These are phyloP conservation scores for Kluyveromyces sp. DNA, from an alignment of 1,139 yeast genomes.

Conservation along the genomic window DNA sequence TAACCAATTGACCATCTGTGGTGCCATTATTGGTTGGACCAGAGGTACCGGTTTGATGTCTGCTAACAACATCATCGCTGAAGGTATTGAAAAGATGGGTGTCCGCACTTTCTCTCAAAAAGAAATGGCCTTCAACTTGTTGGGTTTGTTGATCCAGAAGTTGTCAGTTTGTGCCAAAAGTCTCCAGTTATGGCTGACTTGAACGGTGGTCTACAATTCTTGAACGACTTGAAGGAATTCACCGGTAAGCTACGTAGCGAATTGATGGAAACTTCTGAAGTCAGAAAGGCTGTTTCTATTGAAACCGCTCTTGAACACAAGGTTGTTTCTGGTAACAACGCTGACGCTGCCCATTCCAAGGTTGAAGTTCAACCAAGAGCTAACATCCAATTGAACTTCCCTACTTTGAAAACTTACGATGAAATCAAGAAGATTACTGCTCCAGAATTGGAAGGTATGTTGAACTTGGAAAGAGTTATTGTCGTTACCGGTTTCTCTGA, in stretches of 20 bases:
- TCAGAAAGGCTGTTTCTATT: conserved; percentile 90
- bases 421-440: conserved; percentile 60
- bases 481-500: conserved; percentile 97
- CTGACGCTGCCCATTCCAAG: conserved; percentile 77
- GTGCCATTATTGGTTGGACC: conserved; percentile 99
- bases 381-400: conserved; percentile 91
- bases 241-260: conserved; percentile 77
- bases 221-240: conserved; percentile 85
- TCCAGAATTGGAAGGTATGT: conserved; percentile 79
- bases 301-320: conserved; percentile 92
- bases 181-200: conserved; percentile 95
- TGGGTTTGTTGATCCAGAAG: conserved; percentile 84
- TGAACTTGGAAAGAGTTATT: conserved; percentile 83
- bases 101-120: conserved; percentile 97
- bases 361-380: conserved; percentile 72
- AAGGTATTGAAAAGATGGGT: conserved; percentile 91
- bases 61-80: conserved; percentile 94
- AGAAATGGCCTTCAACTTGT: conserved; percentile 97
- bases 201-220: conserved; percentile 95
- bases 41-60: conserved; percentile 99
- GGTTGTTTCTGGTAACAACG: conserved; percentile 81
- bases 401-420: conserved; percentile 68
- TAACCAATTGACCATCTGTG: conserved; percentile 87
- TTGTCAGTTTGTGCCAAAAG: conserved; percentile 81
- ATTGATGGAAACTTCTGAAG: conserved; percentile 76